Evolutionary conservation across 345 rosid species (phyloP).

Genomic region (Excoecaria cochinchinensis): DNA sequence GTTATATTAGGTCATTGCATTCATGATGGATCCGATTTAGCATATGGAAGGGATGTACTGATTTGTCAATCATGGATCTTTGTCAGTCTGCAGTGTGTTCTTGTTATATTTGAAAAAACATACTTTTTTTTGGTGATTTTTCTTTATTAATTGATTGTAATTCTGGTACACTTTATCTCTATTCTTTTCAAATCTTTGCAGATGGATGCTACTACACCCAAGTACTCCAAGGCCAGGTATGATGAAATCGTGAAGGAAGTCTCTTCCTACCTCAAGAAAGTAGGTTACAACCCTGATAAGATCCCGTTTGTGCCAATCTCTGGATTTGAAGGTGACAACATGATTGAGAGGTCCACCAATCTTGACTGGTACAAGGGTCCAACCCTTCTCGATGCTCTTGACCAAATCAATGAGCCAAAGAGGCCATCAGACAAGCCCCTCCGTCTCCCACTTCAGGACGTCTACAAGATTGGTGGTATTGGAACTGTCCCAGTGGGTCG

Average conservation of each 20-base stretch:
- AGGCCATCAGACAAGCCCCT: constrained; percentile 24
- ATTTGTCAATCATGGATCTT: too few relatives aligned
- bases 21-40: too few relatives aligned
- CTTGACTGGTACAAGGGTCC: constrained; percentile 27
- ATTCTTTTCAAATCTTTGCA: background rate
- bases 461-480: constrained; percentile 24
- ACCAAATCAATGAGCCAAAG: constrained; percentile 18
- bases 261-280: constrained; percentile 10
- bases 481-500: constrained; percentile 26
- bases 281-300: constrained; percentile 12
- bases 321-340: constrained; percentile 17
- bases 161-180: background rate
- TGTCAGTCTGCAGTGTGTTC: too few relatives aligned
- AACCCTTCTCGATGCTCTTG: constrained; percentile 16
- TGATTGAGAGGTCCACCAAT: constrained; percentile 23
- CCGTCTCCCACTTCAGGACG: constrained; percentile 23
- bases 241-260: constrained; percentile 14
- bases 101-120: too few relatives aligned
- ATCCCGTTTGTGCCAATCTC: constrained; percentile 12
- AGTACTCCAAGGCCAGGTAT: constrained; percentile 17
- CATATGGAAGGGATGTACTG: too few relatives aligned
- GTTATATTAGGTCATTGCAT: too few relatives aligned
- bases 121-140: too few relatives aligned
- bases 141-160: too few relatives aligned
- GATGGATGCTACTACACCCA: constrained; percentile 23